Evolutionary conservation across 2,329 filamentous ascomycete genomes (phyloP), one percentile per base, ranked within the genome.

Genomic region (Knufia petricola): DNA sequence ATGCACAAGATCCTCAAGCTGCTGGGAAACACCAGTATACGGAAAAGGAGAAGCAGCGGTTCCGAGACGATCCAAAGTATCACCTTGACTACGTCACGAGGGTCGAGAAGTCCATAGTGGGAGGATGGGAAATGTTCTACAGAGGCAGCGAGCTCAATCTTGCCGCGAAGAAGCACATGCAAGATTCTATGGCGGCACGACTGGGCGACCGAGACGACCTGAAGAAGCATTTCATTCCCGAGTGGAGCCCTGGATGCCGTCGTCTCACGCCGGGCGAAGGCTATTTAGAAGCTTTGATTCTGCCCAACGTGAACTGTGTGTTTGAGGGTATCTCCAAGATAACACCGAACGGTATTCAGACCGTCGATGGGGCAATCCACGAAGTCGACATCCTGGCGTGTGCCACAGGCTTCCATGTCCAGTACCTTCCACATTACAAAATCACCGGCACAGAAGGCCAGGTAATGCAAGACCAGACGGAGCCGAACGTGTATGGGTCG

Each of bases 401-500:
- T 49, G 65, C 66, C 17, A 69, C 64, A 2, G 65, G 63, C 1
- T 65, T 67, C 54, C 58, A 66, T 48, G 57, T 63, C 3, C 21
- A 43, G 26, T 69, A 69, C 58, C 60, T 61, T 30, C 70, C 71
- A 1, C 63, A 63, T 2, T 76, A 73, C 58, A 67, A 63, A 4
- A 59, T 73, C 9, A 55, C 57, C 1, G 67, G 66, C 2, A 28
- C 17, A 31, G 41, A 44, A 12, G 41, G 41, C 20, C 41, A 44
- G 26, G 50, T 61, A 30, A 67, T 68, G 46, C 64, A 75, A 9
- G 64, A 69, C 28, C 66, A 71, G 46, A 59, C 64, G n/a, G 74
- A 70, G 70, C 59, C 61, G 3, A 58, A 64, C 31, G 46, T 52
- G 10, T 76, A 76, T 58, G 57, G 74, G 3, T 70, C 70, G 4